Evolutionary conservation across 2,329 filamentous ascomycete genomes (phyloP), one percentile per base, ranked within the genome.

Genomic region (Thielaviopsis musarum): DNA sequence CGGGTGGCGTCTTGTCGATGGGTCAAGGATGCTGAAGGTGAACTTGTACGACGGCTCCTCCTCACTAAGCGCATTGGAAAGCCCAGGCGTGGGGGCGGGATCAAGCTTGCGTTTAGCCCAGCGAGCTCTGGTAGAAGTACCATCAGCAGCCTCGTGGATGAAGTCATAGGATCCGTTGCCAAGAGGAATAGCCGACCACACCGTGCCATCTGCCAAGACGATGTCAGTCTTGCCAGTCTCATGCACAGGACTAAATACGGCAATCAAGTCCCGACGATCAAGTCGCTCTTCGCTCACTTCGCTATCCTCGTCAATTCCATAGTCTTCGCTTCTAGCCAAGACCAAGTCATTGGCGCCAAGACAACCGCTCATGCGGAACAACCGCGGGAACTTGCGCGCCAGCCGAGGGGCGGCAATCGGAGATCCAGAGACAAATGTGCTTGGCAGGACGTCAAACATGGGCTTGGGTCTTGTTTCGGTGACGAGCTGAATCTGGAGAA

Each of bases 1-100:
- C 4, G 88, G 87, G 66, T 91, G 87, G 13, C 84, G 80, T 38
- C 85, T 76, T 9, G 79, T 80, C 54, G 78, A 77, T 0, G 85
- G 80, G 64, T 86, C 81, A 65, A 91, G 83, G 63, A 88, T 81
- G 71, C 85, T 89, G 68, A 91, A 91, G 9, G 82, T 88, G 72
- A 84, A 91, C 67, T 81, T 82, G 60, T 71, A 73, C 22, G 61
- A 9, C 6, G 61, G 24, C 13, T 60, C 52, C 24, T 62, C 63
- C 9, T 58, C 58, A 1, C 66, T 62, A 2, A 69, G 64, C 0
- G 65, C 64, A 3, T 68, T 63, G 3, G 56, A 68, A 62, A 6
- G 63, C 62, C 17, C 64, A 59, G 62, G 51, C 56, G 56, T 66
- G 60, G 52, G 73, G 76, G 59, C 34, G 9, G 49, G 21, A 26